Base-by-base conservation (phyloP, 2,329 filamentous ascomycete genomes). In the Exophiala dermatitidis region DNA sequence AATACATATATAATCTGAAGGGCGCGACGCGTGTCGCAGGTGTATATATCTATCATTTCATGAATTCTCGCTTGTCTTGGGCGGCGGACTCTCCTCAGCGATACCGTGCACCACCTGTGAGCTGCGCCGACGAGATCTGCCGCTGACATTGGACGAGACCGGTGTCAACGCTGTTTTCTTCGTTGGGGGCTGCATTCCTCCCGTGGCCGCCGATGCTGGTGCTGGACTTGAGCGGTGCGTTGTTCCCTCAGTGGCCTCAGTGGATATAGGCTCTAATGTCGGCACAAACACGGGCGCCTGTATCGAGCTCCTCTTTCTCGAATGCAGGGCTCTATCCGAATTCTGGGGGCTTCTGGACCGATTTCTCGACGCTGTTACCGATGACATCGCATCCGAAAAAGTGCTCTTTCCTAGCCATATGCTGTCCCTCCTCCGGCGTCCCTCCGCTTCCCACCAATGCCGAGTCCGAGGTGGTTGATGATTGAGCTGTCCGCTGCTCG, bases 361-460 rank as follows among this genome's bases (percentile, higher is more conserved):
- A 28, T 37, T 44, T 28, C 58, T 42, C 29, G 46, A 44, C 5
- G 37, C 31, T 19, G 19, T 19, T 10, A 54, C 44, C 5, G 50
- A 50, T 19, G 52, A 53, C 1, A 56, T n/a, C 2, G 37, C 43
- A 19, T 56, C 47, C 3, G 48, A 28, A 8, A 46, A n/a, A 10
- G 52, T 51, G 34, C 57, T 54, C 28, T 54, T 54, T 6, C 57
- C 60, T 51, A 61, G 33, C 60, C 58, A 63, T 5, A 62, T 47
- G 49, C 58, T 61, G 37, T 63, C 61, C 33, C 59, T 62, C 26
- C 60, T 53, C 30, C 52, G 58, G 7, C 53, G 48, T 28, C 60
- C 60, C 46, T 63, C 61, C 12, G 51, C 58, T 29, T 62, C 61
- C 61, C 61, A 63, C 60, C 61, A 63, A 10, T 54, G 42, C 1